These are phyloP conservation scores for Stemphylium beticola DNA, from an alignment of 2,329 filamentous ascomycete genomes.

Conservation along the genomic window DNA sequence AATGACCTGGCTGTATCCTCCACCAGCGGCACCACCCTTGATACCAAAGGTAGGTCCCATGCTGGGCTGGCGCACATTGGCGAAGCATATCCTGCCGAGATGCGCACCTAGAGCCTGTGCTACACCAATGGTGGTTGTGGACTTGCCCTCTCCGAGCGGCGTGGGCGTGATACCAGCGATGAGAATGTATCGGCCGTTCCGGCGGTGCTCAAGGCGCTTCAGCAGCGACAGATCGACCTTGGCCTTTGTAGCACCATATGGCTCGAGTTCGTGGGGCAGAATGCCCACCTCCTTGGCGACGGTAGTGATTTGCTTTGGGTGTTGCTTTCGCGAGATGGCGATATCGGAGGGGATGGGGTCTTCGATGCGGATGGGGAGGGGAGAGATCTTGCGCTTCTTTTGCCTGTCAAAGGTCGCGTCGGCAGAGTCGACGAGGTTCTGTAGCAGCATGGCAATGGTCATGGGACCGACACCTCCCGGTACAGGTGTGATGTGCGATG, in stretches of 20 bases:
- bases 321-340: conserved; percentile 84
- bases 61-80: conserved; percentile 95
- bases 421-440: conserved; percentile 91
- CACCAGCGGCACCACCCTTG: conserved; percentile 96
- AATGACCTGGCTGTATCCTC: conserved; percentile 98
- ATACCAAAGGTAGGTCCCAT: conserved; percentile 98
- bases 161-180: conserved; percentile 97
- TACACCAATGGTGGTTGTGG: conserved; percentile 94
- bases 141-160: conserved; percentile 95
- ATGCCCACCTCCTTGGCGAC: conserved; percentile 89
- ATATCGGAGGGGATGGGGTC: conserved; percentile 94
- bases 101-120: conserved; percentile 92
- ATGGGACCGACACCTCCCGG: conserved; percentile 97
- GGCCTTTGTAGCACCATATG: conserved; percentile 93
- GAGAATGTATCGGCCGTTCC: conserved; percentile 87
- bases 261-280: conserved; percentile 85
- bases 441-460: conserved; percentile 97
- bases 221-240: conserved; percentile 87
- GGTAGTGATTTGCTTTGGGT: conserved; percentile 87
- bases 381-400: conserved; percentile 78
- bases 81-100: conserved; percentile 85
- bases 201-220: conserved; percentile 83
- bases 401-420: conserved; percentile 81
- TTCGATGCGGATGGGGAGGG: conserved; percentile 81
- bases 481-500: conserved; percentile 92